Base-by-base conservation (phyloP, 2,329 filamentous ascomycete species). In the Paecilomyces sp. region DNA sequence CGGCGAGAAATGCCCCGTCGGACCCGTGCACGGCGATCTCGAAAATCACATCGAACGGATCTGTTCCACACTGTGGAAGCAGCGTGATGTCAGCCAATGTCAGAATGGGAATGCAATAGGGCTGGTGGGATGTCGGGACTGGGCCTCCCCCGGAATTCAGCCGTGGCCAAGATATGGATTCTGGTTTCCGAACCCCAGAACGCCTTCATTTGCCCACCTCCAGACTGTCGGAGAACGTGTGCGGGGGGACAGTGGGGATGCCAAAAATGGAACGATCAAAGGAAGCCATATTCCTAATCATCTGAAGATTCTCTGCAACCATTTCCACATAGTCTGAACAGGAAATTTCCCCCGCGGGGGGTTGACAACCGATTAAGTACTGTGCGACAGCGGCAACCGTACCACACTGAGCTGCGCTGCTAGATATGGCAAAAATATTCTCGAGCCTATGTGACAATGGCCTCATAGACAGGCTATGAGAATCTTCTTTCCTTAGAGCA, bases 161-260 rank as follows among this genome's bases (percentile, higher is more conserved):
- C 36, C 36, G 36, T 47, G n/a, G 36, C 36, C 15, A 15, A 53
- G 56, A 28, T 8, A 31, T 61, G 67, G 67, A 68, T 66, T 65
- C 61, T 61, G 63, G 65, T 68, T 68, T 68, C 67, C 67, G 67
- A 66, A 24, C 28, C 33, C 50, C 57, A 57, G 18, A 57, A 15
- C 41, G 25, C 5, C n/a, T 47, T 47, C 24, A 22, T 31, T 30
- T 55, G 51, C 36, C 53, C 50, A n/a, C n/a, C n/a, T 18, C 18
- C 8, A 22, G 25, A 22, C 30, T 24, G 15, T 28, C 24, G 25
- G 18, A 31, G 18, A 28, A 57, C 3, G 13, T 25, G 51, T 30
- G 24, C 51, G 51, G 51, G 28, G 51, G 28, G 51, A n/a, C n/a
- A 53, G 51, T 53, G 24, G 24, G 24, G 51, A 47, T 22, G 54